phyloP scores from a whole-genome alignment of 768 basidiomycete genomes.

The Rhodotorula paludigena region DNA sequence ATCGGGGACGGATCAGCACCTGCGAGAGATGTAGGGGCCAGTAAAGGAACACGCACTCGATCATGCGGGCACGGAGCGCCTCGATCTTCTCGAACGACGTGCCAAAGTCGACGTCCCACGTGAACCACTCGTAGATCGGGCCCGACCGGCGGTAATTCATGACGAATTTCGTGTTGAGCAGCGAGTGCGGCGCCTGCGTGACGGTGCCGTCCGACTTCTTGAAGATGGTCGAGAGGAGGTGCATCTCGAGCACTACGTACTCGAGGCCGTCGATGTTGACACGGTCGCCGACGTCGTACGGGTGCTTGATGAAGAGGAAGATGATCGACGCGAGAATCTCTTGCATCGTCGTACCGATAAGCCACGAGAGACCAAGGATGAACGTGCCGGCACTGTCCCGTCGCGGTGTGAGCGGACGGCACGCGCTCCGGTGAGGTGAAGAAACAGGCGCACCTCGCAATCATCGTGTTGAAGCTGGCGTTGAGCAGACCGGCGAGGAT shows the following conservation, averaged over 20 bases:
- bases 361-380: constrained; percentile 53
- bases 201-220: constrained; percentile 54
- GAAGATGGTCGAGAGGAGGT: constrained; percentile 71
- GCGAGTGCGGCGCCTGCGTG: constrained; percentile 58
- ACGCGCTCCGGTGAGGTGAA: not conserved
- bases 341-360: constrained; percentile 62
- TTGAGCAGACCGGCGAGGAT: constrained; percentile 75
- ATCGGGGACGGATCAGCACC: no score
- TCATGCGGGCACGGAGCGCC: constrained; percentile 68
- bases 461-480: constrained; percentile 44
- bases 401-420: not conserved
- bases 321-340: constrained; percentile 81
- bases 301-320: constrained; percentile 63
- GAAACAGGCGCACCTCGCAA: constrained; percentile 26
- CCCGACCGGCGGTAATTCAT: constrained; percentile 48
- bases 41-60: no score
- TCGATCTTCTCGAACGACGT: constrained; percentile 81
- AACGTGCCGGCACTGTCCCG: constrained; percentile 57
- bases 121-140: constrained; percentile 73
- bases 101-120: constrained; percentile 69
- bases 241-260: constrained; percentile 52
- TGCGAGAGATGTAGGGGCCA: no score
- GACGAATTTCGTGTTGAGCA: constrained; percentile 55
- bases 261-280: constrained; percentile 52
- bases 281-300: constrained; percentile 65